Evolutionary conservation across 805 yeast genomes (phyloP), one percentile per base, ranked within the genome.

Genomic region (Candida vaughaniae): DNA sequence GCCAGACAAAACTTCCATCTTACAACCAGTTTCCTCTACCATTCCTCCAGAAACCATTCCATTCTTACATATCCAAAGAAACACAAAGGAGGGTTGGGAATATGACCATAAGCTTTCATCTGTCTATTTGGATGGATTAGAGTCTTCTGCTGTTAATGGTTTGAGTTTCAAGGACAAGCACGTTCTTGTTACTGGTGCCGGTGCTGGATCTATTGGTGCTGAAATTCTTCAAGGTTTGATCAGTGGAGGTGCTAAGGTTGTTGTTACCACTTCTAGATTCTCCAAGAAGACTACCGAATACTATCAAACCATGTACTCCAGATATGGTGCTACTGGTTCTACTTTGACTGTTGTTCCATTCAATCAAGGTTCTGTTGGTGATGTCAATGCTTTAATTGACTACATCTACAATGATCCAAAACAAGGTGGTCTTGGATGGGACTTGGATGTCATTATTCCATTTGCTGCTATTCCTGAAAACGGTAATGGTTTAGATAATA

Each of bases 401-500:
- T 93, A 78, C 75, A 88, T 93, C 60, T 93, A 91, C 63, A 83
- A 81, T 54, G 87, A 78, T 48, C 78, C 73, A 39, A 80, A 84
- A 76, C 77, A 83, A 60, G 93, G 90, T 52, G 96, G 96, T 68
- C 78, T 91, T 52, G 96, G 95, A 40, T 91, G 98, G 98, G 99
- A 93, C 63, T 77, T 93, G 60, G 99, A 93, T 70, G 95, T 80
- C 49, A 78, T 93, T 48, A 80, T 93, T 62, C 99, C 99, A 56
- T 93, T 93, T 59, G 99, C 98, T 50, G 99, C 99, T 44, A 91
- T 93, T 55, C 98, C 99, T 51, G 99, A 93, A 73, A 88, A 88
- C 62, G 99, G 99, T 60, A 86, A 88, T 56, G 97, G 95, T 66
- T 69, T 93, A 58, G 96, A 89, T 57, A 77, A 77, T 60, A 85